Base-by-base conservation (phyloP, 345 rosid genomes). In the Schrenkiella parvula region DNA sequence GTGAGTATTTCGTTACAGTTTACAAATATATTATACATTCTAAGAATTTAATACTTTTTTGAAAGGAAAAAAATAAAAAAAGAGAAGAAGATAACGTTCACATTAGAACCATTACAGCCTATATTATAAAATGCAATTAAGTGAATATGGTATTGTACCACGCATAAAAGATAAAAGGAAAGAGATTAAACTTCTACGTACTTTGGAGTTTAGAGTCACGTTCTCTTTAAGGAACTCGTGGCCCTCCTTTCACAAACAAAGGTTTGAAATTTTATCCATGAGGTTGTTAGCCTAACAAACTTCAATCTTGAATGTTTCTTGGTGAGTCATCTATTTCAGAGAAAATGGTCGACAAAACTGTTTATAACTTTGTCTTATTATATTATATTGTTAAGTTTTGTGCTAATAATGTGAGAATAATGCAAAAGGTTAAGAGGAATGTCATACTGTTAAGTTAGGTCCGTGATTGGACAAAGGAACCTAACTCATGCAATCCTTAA, bases 391-490 rank as follows among this genome's bases (percentile, higher is more conserved):
- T 50, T 41, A 25, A 22, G 5, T 22, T 58, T 42, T n/a, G 6
- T 6, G 14, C 3, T 28, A 28, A 28, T 19, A 53, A 42, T 43
- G 19, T 39, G 52, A 66, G 19, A 52, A 37, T 48, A 50, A 59
- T 74, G 68, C 31, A 58, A 65, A 66, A 75, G 34, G 70, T 68
- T 61, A 61, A 75, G 70, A 53, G 57, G 64, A 62, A 68, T 68
- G 79, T 75, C 74, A 68, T 61, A 62, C 64, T 68, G 74, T 75
- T 75, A 75, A 52, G 70, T 75, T 75, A 75, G 79, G 64, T 75
- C 14, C 26, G 48, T 75, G 79, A 75, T 75, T 75, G 25, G 10
- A 41, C 25, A 59, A 34, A 17, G 41, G 21, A 75, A 75, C 79
- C 79, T 75, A 75, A 74, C 78, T 66, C 79, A 75, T 75, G 79